These are phyloP conservation scores for Phylloporus sp. DNA, from an alignment of 1,284 basidiomycete species.

Conservation along the genomic window DNA sequence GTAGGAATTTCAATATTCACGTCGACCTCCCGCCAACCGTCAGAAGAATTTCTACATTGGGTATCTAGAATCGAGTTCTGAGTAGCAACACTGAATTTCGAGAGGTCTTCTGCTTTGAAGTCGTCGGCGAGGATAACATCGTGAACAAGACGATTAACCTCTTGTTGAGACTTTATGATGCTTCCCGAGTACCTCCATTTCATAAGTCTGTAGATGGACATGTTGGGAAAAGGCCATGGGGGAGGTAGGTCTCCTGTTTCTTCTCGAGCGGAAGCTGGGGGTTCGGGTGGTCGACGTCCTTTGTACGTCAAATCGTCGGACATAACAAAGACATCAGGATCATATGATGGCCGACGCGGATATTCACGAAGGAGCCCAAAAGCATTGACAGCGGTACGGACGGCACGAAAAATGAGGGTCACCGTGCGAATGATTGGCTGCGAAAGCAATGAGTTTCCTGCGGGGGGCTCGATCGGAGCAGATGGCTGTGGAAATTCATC, in stretches of 20 bases:
- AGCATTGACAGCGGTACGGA: not conserved
- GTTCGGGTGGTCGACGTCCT: not conserved
- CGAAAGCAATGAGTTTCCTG: not conserved
- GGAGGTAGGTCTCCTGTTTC: not conserved
- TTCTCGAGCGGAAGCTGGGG: not conserved
- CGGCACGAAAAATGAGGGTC: not conserved
- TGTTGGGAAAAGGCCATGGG: not conserved
- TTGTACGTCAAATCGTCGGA: not conserved
- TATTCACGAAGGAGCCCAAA: not conserved
- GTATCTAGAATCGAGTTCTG: not conserved
- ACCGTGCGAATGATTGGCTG: not conserved
- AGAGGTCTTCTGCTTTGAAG: not conserved
- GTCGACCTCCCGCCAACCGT: not conserved
- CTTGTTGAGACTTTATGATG: not conserved
- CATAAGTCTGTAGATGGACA: not conserved
- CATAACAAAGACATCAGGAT: not conserved
- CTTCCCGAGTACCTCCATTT: not conserved
- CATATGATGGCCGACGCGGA: not conserved
- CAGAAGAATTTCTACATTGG: not conserved
- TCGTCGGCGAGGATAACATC: not conserved
- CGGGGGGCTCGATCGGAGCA: not conserved
- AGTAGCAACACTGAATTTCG: not conserved
- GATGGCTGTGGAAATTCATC: not conserved
- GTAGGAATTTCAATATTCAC: not conserved
- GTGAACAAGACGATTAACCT: not conserved